A percentile compares a stretch with the other conserved stretches of the same genome.
Evolutionary conservation across 73 alveolate species (phyloP).

Genomic region (Blepharisma japonicum): DNA sequence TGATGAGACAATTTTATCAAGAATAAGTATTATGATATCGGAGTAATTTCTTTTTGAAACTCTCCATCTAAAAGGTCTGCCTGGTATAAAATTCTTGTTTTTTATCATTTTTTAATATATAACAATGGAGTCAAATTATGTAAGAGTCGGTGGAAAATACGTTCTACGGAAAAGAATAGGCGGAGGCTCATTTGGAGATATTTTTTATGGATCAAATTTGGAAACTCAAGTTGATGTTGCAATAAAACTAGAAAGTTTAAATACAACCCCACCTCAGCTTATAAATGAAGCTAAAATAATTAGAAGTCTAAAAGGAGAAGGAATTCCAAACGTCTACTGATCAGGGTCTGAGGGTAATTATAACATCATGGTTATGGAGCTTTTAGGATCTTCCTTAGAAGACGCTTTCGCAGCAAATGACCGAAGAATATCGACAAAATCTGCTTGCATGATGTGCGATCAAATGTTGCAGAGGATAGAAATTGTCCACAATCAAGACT

Average conservation of each 20-base stretch:
- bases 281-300: slow-evolving; percentile 65
- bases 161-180: slow-evolving; percentile 78
- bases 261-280: slow-evolving; percentile 58
- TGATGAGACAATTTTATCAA: too few species aligned
- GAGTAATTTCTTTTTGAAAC: too few species aligned
- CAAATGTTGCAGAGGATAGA: slow-evolving; percentile 78
- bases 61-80: too few species aligned
- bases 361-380: slow-evolving; percentile 83
- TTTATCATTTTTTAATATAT: too few species aligned
- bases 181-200: slow-evolving; percentile 88
- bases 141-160: slow-evolving; percentile 59
- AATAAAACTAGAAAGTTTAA: slow-evolving; percentile 58
- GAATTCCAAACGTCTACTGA: slow-evolving; percentile 82
- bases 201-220: slow-evolving; percentile 65
- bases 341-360: slow-evolving; percentile 79
- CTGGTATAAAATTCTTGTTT: too few species aligned
- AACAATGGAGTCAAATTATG: too few species aligned
- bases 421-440: slow-evolving; percentile 72
- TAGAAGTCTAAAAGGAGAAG: slow-evolving; percentile 68
- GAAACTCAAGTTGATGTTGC: slow-evolving; percentile 75
- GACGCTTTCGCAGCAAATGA: slow-evolving; percentile 69
- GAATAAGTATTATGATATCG: too few species aligned
- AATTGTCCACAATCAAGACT: slow-evolving; percentile 69
- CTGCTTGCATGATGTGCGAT: slow-evolving; percentile 77
- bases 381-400: slow-evolving; percentile 86